Evolutionary conservation across 805 yeast genomes (phyloP).

Genomic region (Yamadazyma takamatsuzukensis): DNA sequence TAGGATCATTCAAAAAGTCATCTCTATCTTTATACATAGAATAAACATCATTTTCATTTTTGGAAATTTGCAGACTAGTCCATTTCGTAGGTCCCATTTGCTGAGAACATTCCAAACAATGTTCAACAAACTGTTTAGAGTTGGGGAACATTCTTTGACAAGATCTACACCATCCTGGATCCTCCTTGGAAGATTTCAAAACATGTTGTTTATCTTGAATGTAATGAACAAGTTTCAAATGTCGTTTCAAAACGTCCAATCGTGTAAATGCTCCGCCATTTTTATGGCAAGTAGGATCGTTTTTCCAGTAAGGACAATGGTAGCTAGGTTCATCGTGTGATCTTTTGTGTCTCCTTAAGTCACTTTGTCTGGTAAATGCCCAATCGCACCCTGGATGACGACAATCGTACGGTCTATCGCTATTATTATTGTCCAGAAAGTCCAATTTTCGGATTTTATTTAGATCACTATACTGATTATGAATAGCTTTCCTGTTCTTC

Average conservation of each 20-base stretch:
- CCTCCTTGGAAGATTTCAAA: constrained; percentile 31
- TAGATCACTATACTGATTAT: constrained; percentile 9
- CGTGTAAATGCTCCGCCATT: constrained; percentile 75
- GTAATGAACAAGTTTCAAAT: constrained; percentile 65
- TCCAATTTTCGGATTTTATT: constrained; percentile 6
- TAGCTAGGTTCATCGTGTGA: constrained; percentile 65
- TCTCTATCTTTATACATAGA: constrained; percentile 1
- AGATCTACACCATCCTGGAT: constrained; percentile 64
- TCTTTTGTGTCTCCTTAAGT: constrained; percentile 62
- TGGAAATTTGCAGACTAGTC: too few relatives aligned
- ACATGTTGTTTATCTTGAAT: constrained; percentile 43
- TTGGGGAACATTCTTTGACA: constrained; percentile 56
- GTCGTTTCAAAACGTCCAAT: constrained; percentile 71
- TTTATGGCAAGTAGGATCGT: constrained; percentile 68
- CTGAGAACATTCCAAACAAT: constrained; percentile 60
- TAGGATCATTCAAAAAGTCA: constrained; percentile 8
- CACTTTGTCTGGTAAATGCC: constrained; percentile 69
- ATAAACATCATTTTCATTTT: too few relatives aligned
- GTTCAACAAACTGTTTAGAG: constrained; percentile 58
- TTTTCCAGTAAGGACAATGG: constrained; percentile 71
- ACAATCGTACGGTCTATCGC: constrained; percentile 34
- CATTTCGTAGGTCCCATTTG: constrained; percentile 20
- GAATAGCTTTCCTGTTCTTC: too few relatives aligned
- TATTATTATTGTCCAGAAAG: neutral
- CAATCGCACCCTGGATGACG: constrained; percentile 50